Conservation (phyloP, 2,329 filamentous ascomycete genomes). For the Malbranchea zuffiana region DNA sequence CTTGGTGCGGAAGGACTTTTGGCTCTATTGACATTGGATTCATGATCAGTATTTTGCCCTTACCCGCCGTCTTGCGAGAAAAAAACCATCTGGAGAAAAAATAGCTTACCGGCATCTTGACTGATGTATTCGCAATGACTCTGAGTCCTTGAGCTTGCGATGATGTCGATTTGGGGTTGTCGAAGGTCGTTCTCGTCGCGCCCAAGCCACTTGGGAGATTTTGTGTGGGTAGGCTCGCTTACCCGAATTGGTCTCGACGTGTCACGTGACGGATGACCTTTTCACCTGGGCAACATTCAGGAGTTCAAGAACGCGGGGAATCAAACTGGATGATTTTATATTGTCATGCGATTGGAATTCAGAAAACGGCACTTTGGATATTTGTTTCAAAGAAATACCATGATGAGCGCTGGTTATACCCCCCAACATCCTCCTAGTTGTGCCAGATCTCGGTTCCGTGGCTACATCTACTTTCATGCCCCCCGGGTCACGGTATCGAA, state of each 20-base stretch:
- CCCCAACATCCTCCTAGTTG: too few relatives aligned
- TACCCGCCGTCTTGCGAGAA: constrained; percentile 2
- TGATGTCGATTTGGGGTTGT: constrained; percentile 15
- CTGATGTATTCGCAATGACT: constrained; percentile 20
- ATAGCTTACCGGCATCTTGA: constrained; percentile 48
- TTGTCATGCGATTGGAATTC: too few relatives aligned
- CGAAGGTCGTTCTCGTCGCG: constrained; percentile 21
- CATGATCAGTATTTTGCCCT: constrained; percentile 20
- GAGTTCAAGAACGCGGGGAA: not conserved
- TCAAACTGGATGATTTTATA: too few relatives aligned
- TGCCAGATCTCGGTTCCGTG: too few relatives aligned
- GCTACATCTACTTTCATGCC: too few relatives aligned
- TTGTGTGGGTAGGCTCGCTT: constrained; percentile 32
- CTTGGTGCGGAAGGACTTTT: constrained; percentile 99
- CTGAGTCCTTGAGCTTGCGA: constrained; percentile 11
- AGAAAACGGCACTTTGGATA: too few relatives aligned
- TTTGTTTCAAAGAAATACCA: too few relatives aligned
- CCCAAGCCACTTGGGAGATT: too few relatives aligned
- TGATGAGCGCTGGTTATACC: too few relatives aligned
- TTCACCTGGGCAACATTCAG: constrained; percentile 1
- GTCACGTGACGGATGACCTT: constrained; percentile 4
- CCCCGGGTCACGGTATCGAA: too few relatives aligned
- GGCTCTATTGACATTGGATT: too few relatives aligned
- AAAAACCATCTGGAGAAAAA: constrained; percentile 17
- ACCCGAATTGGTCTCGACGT: constrained; percentile 6